Evolutionary conservation across 805 yeast genomes (phyloP), one percentile per base, ranked within the genome.

Genomic region (Monosporozyma unispora): DNA sequence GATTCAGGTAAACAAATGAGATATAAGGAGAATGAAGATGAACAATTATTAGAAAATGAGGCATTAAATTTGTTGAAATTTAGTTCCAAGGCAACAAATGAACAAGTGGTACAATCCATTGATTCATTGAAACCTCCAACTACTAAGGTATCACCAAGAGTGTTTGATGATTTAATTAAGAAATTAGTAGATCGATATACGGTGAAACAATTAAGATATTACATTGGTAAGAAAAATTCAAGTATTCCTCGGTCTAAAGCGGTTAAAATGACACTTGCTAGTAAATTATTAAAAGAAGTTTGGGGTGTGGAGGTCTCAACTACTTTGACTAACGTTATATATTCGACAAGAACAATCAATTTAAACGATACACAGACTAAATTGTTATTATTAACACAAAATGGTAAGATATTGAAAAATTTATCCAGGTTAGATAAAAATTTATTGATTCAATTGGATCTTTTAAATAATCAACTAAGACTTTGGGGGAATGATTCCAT

Each of bases 331-430:
- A 43, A 45, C 23, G 8, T 48, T 8, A 29, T 42, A 16, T 44
- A 12, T 45, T 16, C 42, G 7, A 39, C 27, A 10, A 47, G 33
- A 19, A 22, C 45, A 11, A 50, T 52, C 2, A 48, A 43, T 41
- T 33, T 52, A 29, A 22, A 42, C 8, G 23, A 48, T 35, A 43
- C 44, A 19, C 43, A 49, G 22, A 27, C 50, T 4, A 51, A 51
- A 37, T 51, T 64, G 14, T 47, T 64, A 31, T 41, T 64, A 27
- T 51, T 63, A 22, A 63, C 69, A 10, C 57, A 64, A 45, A 63
- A 63, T 48, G 68, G 69, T 48, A 64, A 60, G 55, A 60, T 64
- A 18, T 49, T 64, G 16, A 57, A 62, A 37, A 64, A 64, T 49
- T 55, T 64, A 35, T 57, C 65, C 3, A 53, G 63, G 18, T 52